Base-by-base conservation (phyloP, 108 stramenopile genomes). In the Cyclotella atomus region DNA sequence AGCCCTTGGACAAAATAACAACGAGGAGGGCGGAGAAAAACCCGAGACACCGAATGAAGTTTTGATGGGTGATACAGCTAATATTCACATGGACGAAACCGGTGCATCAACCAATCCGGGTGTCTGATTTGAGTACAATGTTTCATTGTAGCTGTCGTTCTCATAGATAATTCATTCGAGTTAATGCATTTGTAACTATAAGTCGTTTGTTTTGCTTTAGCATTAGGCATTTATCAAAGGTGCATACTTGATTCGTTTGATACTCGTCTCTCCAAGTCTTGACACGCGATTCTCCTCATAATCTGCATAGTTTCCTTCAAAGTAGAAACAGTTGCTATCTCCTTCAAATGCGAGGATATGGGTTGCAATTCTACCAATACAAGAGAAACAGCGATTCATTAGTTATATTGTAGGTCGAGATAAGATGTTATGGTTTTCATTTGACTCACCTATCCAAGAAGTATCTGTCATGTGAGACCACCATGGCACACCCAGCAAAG, bases 261-360 rank as follows among this genome's bases (percentile, higher is more conserved):
- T 90, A 76, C 80, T 86, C 17, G 78, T 87, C 70, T 90, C 88
- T n/a, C 95, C 95, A 44, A 94, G 71, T 61, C 95, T 75, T 46
- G 86, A 43, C 33, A 89, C 34, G 28, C 83, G 72, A 59, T 94
- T 87, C 10, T 81, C 90, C 66, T 92, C 92, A 38, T 96, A 96
- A 54, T 96, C 92, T 10, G 88, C 87, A 80, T 92, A 96, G 65
- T 96, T 96, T 0, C 95, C 95, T n/a, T 90, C 87, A 76, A 91
- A 96, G 63, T 76, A 94, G 59, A 68, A 70, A 72, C 90, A 91
- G 32, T 92, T 89, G 24, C 85, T 84, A 73, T 98, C 96, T 27
- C 95, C 97, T 71, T 99, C 97, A 62, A 97, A 99, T 0, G 97
- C 97, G 7, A 99, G 70, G 44, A 96, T 97, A 71, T 98, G 97